Evolutionary conservation across 306 rosid genomes (phyloP).

Genomic region (Astragalus glycyphyllos): DNA sequence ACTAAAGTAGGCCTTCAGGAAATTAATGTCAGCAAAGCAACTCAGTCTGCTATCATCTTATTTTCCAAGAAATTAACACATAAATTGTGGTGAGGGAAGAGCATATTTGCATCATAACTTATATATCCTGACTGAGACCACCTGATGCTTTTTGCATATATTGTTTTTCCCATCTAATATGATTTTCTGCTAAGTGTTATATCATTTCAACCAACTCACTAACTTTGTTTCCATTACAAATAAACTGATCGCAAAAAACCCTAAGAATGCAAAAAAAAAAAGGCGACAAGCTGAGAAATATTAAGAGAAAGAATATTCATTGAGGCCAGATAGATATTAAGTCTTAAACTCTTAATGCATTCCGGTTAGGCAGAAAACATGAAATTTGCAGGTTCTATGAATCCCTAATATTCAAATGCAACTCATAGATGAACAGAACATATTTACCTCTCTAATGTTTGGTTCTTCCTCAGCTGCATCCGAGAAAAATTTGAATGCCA

Average conservation of each 20-base stretch:
- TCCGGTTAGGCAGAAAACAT: neutral
- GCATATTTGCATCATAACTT: neutral
- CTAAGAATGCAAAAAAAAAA: neutral
- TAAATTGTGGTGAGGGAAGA: neutral
- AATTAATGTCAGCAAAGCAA: neutral
- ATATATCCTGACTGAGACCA: neutral
- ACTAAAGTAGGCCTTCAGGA: neutral
- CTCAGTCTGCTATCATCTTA: neutral
- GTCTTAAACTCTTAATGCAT: neutral
- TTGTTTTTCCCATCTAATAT: neutral
- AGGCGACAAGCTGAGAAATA: neutral
- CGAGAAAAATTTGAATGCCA: conserved; percentile 98
- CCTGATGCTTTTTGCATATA: neutral
- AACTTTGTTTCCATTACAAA: neutral
- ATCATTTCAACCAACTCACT: neutral
- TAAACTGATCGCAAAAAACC: neutral
- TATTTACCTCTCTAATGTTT: conserved; percentile 84
- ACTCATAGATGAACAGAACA: conserved; percentile 32
- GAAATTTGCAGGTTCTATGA: neutral
- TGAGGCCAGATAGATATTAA: neutral
- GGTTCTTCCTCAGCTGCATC: conserved; percentile 97
- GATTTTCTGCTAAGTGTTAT: neutral
- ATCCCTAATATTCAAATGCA: neutral
- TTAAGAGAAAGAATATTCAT: neutral
- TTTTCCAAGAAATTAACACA: neutral